Conservation (phyloP, 345 rosid species). For the Bruguiera gymnorhiza region DNA sequence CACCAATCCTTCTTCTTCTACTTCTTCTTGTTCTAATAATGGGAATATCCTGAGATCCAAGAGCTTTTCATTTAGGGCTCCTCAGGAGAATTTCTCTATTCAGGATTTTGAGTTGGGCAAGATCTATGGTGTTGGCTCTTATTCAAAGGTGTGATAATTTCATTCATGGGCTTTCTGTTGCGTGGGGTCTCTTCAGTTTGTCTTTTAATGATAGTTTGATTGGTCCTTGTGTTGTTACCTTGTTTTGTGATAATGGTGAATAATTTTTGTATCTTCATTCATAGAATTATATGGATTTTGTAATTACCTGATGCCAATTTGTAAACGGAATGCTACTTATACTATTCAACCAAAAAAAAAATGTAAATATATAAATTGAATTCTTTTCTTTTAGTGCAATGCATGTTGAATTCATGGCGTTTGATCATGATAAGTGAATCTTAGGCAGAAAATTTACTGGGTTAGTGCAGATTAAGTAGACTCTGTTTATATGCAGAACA, state of each 20-base stretch:
- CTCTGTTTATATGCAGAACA: not conserved
- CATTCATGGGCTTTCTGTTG: not conserved
- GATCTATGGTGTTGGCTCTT: slow-evolving; percentile 98
- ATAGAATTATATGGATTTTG: not conserved
- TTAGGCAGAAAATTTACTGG: no score
- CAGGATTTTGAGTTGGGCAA: slow-evolving; percentile 94
- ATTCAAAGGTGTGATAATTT: slow-evolving; percentile 66
- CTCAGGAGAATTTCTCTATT: slow-evolving; percentile 88
- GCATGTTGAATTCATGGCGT: no score
- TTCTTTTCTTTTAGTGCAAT: no score
- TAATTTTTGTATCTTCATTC: slow-evolving; percentile 14
- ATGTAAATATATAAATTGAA: no score
- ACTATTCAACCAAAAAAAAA: no score
- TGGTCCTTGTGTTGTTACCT: not conserved
- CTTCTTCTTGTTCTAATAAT: slow-evolving; percentile 16
- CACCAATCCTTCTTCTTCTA: slow-evolving; percentile 30
- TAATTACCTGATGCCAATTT: slow-evolving; percentile 1
- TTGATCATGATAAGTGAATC: no score
- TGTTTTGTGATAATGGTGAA: not conserved
- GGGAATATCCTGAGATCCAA: slow-evolving; percentile 50
- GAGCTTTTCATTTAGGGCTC: slow-evolving; percentile 95
- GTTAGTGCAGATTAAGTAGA: not conserved
- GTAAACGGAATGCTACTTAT: no score
- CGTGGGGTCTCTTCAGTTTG: slow-evolving; percentile 1
- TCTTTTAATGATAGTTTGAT: slow-evolving; percentile 11